phyloP scores from a whole-genome alignment of 306 rosid genomes.

The Citrullus amarus region DNA sequence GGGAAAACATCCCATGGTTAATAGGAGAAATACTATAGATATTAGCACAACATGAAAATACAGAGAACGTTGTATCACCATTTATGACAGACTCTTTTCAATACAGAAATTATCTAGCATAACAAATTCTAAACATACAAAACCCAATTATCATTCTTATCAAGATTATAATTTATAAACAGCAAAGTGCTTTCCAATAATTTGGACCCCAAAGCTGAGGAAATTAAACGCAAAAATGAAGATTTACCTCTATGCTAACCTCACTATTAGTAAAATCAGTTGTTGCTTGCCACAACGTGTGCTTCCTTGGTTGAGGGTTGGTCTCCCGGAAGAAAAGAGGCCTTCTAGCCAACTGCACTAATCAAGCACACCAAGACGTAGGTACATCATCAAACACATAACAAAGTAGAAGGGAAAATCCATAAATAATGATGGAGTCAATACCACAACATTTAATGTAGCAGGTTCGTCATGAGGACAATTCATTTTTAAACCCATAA shows the following conservation, averaged over 20 bases:
- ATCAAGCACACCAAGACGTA: constrained; percentile 1
- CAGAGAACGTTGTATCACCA: background rate
- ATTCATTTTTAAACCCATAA: constrained; percentile 49
- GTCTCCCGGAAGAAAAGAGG: constrained; percentile 90
- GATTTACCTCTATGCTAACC: constrained; percentile 57
- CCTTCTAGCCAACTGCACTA: constrained; percentile 58
- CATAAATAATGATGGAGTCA: constrained; percentile 3
- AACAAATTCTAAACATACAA: background rate
- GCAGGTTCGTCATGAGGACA: constrained; percentile 54
- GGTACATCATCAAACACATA: background rate
- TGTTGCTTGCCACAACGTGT: constrained; percentile 80
- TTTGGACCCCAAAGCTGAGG: background rate
- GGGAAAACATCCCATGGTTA: background rate
- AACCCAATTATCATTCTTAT: background rate
- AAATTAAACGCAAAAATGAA: background rate
- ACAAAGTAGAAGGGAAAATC: background rate
- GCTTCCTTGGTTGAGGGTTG: constrained; percentile 88
- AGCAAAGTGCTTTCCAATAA: background rate
- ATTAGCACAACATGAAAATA: background rate
- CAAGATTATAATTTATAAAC: background rate
- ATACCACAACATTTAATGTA: constrained; percentile 60
- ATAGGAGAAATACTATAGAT: background rate
- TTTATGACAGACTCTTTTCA: no score
- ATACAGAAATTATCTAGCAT: background rate
- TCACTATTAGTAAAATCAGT: constrained; percentile 76